These are phyloP conservation scores for Eutrema heterophyllum DNA, from an alignment of 345 rosid species.

Conservation along the genomic window DNA sequence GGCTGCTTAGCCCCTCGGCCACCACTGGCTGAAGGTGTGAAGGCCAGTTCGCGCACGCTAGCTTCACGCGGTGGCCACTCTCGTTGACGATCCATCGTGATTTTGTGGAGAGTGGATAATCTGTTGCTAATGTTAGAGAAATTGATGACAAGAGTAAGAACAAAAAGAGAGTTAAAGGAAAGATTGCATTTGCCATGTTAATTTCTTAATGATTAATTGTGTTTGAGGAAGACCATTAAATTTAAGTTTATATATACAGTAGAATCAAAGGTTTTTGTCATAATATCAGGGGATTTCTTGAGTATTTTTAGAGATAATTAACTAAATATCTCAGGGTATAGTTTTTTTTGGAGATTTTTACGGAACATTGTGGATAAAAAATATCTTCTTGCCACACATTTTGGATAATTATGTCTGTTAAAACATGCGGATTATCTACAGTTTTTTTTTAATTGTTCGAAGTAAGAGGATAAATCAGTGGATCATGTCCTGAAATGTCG, in stretches of 20 bases:
- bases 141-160: conserved; percentile 8
- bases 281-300: conserved; percentile 8
- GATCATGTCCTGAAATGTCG: conserved; percentile 8
- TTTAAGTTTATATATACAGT: neutral
- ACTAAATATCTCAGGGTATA: neutral
- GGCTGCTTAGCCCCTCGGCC: conserved; percentile 76
- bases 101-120: conserved; percentile 44
- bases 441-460: neutral
- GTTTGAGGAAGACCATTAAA: neutral
- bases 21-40: conserved; percentile 57
- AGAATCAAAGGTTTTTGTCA: neutral
- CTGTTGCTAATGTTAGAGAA: neutral
- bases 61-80: conserved; percentile 52
- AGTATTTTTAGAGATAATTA: neutral
- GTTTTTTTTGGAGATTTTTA: neutral
- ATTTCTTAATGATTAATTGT: neutral
- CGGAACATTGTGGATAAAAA: conserved; percentile 21
- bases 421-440: neutral
- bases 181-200: conserved; percentile 15
- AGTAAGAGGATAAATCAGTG: neutral
- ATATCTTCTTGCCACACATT: conserved; percentile 1
- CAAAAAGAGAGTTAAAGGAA: neutral
- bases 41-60: conserved; percentile 67
- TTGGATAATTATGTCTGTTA: neutral
- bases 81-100: conserved; percentile 57